Evolutionary conservation across 768 basidiomycete genomes (phyloP).

Genomic region (Tulasnella calospora): DNA sequence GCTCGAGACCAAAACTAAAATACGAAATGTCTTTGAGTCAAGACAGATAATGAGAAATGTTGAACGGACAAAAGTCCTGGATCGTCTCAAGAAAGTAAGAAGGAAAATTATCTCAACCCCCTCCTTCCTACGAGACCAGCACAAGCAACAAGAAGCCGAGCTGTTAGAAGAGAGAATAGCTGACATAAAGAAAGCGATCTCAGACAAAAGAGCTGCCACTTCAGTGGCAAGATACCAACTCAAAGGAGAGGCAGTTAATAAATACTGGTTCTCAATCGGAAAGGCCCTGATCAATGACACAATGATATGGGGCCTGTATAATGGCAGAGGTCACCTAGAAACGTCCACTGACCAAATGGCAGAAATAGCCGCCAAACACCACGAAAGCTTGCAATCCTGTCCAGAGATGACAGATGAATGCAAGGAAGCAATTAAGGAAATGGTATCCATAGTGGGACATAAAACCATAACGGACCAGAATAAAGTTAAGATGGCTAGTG

Average conservation of each 20-base stretch:
- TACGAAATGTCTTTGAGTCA: slow-evolving; percentile 1
- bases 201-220: not conserved
- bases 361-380: slow-evolving; percentile 14
- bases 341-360: slow-evolving; percentile 10
- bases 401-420: not conserved
- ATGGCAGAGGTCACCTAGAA: not conserved
- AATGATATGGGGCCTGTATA: not conserved
- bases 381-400: not conserved
- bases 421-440: slow-evolving; percentile 12
- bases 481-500: not conserved
- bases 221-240: slow-evolving; percentile 5
- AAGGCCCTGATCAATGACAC: slow-evolving; percentile 7
- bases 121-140: not conserved
- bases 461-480: not conserved
- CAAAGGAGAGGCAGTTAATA: slow-evolving; percentile 18
- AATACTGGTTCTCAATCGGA: slow-evolving; percentile 19
- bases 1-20: slow-evolving; percentile 11
- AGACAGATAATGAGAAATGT: not conserved
- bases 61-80: not conserved
- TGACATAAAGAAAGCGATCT: not conserved
- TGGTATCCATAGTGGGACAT: not conserved
- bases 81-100: not conserved
- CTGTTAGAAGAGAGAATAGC: not conserved
- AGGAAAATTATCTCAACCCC: not conserved
- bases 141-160: not conserved